These are phyloP conservation scores for Hydrangea macrophylla DNA, from an alignment of 148 eudicot genomes.

Conservation along the genomic window DNA sequence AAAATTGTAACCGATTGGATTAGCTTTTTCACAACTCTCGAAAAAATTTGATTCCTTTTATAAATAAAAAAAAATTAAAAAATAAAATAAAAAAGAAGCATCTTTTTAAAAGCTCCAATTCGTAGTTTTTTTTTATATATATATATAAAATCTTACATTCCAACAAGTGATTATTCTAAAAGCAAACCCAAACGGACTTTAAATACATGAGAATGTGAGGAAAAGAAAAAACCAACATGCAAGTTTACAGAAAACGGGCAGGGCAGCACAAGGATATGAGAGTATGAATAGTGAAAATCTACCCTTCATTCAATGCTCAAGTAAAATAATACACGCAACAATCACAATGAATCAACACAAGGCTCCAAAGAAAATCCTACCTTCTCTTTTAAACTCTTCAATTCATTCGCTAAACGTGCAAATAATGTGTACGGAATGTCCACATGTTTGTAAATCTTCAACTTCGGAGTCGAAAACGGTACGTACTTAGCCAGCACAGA, in stretches of 20 bases:
- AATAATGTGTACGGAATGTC: conserved; percentile 28
- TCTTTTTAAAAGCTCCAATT: no score
- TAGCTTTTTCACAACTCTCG: no score
- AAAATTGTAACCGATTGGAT: no score
- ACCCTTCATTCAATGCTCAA: not conserved
- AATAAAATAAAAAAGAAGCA: no score
- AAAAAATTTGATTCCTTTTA: no score
- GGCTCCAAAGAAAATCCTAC: conserved; percentile 24
- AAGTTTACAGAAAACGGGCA: not conserved
- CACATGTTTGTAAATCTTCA: conserved; percentile 41
- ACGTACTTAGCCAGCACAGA: conserved; percentile 50
- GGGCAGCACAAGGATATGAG: not conserved
- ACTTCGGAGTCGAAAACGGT: conserved; percentile 51
- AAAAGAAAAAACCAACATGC: not conserved
- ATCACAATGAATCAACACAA: not conserved
- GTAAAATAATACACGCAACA: not conserved
- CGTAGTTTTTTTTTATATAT: not conserved
- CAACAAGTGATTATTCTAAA: not conserved
- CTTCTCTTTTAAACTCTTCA: conserved; percentile 38
- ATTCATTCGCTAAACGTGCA: conserved; percentile 16
- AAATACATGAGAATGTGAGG: no score
- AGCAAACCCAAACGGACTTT: not conserved
- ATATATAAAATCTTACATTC: not conserved
- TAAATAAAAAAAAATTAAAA: no score
- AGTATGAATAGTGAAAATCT: not conserved